phyloP scores from a whole-genome alignment of 2,329 filamentous ascomycete species.

The Acrodontium crateriforme region DNA sequence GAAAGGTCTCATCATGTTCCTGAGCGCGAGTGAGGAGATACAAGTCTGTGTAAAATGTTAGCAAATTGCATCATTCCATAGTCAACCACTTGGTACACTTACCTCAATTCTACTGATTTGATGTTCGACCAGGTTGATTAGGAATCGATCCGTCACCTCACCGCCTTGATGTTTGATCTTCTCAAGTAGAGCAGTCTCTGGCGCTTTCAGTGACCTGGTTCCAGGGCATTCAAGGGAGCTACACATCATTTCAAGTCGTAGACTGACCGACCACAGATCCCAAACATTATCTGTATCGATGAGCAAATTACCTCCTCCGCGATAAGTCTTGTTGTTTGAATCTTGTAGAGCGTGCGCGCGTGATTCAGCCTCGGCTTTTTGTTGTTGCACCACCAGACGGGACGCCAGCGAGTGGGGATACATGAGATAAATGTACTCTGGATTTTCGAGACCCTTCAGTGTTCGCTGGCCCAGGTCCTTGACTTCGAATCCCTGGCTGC shows the following conservation, averaged over 20 bases:
- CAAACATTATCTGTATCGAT: constrained; percentile 79
- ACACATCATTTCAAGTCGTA: constrained; percentile 87
- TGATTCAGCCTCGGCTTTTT: constrained; percentile 30
- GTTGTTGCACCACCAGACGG: constrained; percentile 58
- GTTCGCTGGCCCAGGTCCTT: constrained; percentile 93
- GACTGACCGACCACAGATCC: constrained; percentile 76
- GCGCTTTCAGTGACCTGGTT: constrained; percentile 52
- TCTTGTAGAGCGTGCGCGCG: constrained; percentile 17
- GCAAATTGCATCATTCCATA: constrained; percentile 10
- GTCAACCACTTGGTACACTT: constrained; percentile 26
- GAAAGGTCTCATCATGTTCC: constrained; percentile 64
- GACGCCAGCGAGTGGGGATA: constrained; percentile 82
- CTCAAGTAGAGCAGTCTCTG: constrained; percentile 73
- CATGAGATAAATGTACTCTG: constrained; percentile 87
- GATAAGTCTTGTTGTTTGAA: constrained; percentile 39
- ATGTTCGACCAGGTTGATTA: constrained; percentile 84
- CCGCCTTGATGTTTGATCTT: constrained; percentile 56
- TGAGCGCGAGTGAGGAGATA: constrained; percentile 62
- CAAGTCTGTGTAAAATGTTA: constrained; percentile 49
- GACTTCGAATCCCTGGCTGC: constrained; percentile 86
- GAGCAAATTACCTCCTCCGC: constrained; percentile 49
- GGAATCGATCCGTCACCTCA: constrained; percentile 75
- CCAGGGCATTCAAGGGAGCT: constrained; percentile 65
- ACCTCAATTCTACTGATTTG: constrained; percentile 95
- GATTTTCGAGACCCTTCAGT: constrained; percentile 92